Percentiles rank a stretch among this genome's conserved stretches.
Evolutionary conservation across 148 eudicot genomes (phyloP).

Genomic region (Rhododendron vialii): DNA sequence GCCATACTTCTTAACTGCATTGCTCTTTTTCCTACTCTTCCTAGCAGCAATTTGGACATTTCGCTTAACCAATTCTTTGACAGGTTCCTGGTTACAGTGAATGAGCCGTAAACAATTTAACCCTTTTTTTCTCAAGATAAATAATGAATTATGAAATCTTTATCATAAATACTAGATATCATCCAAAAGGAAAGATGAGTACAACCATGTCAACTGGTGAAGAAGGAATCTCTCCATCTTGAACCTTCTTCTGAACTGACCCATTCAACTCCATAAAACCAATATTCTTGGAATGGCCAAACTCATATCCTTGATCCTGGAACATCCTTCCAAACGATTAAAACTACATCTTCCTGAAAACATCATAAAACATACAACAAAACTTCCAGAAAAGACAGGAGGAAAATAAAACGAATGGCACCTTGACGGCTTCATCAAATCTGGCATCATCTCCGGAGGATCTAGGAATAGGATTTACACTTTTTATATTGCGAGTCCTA

Average conservation of each 20-base stretch:
- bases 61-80: slow-evolving; percentile 26
- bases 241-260: slow-evolving; percentile 26
- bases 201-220: slow-evolving; percentile 45
- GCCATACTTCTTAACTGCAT: slow-evolving; percentile 44
- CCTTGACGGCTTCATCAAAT: slow-evolving; percentile 43
- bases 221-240: slow-evolving; percentile 16
- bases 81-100: slow-evolving; percentile 54
- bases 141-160: neutral
- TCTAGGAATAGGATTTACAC: slow-evolving; percentile 32
- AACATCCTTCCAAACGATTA: slow-evolving; percentile 27
- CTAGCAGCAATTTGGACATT: slow-evolving; percentile 36
- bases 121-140: neutral
- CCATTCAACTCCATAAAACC: slow-evolving; percentile 18
- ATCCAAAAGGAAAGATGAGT: slow-evolving; percentile 16
- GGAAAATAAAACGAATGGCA: slow-evolving; percentile 18
- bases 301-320: slow-evolving; percentile 46
- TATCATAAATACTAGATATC: slow-evolving; percentile 12
- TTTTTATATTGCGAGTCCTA: slow-evolving; percentile 55
- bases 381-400: neutral
- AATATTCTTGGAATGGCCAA: slow-evolving; percentile 18
- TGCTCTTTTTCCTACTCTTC: slow-evolving; percentile 61
- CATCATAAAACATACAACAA: neutral
- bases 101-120: slow-evolving; percentile 26
- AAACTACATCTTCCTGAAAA: slow-evolving; percentile 12
- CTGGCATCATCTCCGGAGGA: slow-evolving; percentile 29